Evolutionary conservation across 2,329 filamentous ascomycete genomes (phyloP).

Genomic region (Nemania bipapillata): DNA sequence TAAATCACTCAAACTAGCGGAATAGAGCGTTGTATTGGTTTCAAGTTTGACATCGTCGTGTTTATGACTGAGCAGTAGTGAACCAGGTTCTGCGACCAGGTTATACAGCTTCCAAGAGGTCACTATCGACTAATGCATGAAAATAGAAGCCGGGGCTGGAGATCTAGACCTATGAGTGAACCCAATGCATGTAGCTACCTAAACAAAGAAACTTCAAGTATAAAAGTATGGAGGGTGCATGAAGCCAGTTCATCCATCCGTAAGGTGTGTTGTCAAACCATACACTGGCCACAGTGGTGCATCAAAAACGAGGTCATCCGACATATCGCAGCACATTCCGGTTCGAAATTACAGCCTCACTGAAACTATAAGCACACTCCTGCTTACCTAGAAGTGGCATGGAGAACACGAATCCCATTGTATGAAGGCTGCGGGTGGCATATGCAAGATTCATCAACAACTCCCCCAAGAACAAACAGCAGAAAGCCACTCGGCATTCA

Average conservation of each 20-base stretch:
- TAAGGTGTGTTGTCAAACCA: neutral
- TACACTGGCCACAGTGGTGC: neutral
- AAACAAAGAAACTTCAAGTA: neutral
- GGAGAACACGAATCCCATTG: no score
- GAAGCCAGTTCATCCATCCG: neutral
- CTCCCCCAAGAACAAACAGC: neutral
- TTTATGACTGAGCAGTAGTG: neutral
- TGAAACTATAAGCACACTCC: neutral
- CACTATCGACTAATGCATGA: conserved; percentile 16
- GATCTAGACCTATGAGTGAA: conserved; percentile 6
- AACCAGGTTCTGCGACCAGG: neutral
- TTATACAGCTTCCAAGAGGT: conserved; percentile 10
- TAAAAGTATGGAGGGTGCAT: neutral
- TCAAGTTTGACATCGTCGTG: neutral
- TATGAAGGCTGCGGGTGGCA: no score
- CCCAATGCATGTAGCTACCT: neutral
- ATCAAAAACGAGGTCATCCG: neutral
- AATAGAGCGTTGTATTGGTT: neutral
- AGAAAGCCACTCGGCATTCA: neutral
- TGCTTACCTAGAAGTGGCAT: neutral
- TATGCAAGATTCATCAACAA: no score
- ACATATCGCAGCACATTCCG: neutral
- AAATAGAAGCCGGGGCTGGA: neutral
- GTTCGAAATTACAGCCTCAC: neutral
- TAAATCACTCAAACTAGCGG: neutral